Base-by-base conservation (phyloP, 2,329 filamentous ascomycete genomes). In the Endothia cerciana region DNA sequence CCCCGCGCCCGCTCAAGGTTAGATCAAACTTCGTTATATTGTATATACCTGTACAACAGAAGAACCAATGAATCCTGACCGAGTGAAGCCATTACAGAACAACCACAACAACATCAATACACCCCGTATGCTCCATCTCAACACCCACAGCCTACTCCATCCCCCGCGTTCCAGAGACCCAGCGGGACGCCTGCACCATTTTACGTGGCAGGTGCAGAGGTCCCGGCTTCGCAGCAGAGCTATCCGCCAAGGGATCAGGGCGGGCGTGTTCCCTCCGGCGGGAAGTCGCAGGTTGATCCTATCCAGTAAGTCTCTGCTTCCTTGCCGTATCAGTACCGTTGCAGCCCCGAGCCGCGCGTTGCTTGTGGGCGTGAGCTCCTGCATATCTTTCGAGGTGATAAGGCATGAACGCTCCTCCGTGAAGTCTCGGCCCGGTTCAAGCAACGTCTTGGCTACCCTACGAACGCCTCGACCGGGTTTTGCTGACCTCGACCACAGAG, bases 161-260 rank as follows among this genome's bases (percentile, higher is more conserved):
- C 83, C 65, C 80, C 85, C 73, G 85, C 82, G 71, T 85, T 87
- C 72, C 84, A 86, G 66, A 83, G 84, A 40, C 82, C 82, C 38
- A 79, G 82, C 10, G 81, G 80, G 38, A 80, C 80, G 4, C 80
- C 84, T 15, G 84, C 87, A 13, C 87, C 88, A 2, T 92, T 91
- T 73, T 91, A 91, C 72, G 80, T 89, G 56, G 85, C 87, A 64
- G 88, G 88, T 53, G 74, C 82, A 55, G 85, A 87, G 68, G 80
- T 86, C 22, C 81, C 72, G 60, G n/a, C 69, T 45, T 43, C 69
- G 55, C 78, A 77, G 62, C 83, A 84, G 67, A 79, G 82, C 65
- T 85, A 85, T 66, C 82, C 86, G 4, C 83, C 81, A 25, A 79
- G 82, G 68, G 83, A 86, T 38, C 79, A 83, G 65, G 81, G 82